phyloP scores from a whole-genome alignment of 257 asterid species.

The Solanum medicagineum region DNA sequence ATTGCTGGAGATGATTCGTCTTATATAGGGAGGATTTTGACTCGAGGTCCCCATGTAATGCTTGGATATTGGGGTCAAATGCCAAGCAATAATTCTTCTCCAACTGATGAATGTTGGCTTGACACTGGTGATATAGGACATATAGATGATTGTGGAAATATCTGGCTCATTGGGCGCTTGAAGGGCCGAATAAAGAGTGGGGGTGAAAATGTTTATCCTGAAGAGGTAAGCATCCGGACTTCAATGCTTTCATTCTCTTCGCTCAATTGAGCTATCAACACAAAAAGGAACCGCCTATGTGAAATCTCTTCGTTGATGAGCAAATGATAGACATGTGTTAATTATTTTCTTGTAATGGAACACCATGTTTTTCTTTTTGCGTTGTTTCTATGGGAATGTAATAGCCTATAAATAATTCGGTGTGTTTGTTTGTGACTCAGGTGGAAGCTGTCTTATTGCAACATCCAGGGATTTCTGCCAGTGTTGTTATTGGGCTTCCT shows the following conservation, averaged over 20 bases:
- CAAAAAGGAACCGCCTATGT: not conserved
- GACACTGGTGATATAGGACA: constrained; percentile 87
- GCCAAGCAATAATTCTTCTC: constrained; percentile 13
- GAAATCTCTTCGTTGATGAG: not conserved
- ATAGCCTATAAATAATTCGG: not conserved
- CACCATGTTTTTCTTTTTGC: not conserved
- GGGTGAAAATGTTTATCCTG: constrained; percentile 85
- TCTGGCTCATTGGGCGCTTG: constrained; percentile 82
- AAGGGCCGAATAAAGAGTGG: constrained; percentile 84
- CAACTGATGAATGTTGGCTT: constrained; percentile 39
- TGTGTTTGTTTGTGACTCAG: constrained; percentile 20
- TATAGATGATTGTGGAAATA: constrained; percentile 56
- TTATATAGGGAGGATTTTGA: constrained; percentile 44
- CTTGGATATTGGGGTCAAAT: constrained; percentile 72
- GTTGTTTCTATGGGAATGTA: not conserved
- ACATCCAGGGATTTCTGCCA: constrained; percentile 58
- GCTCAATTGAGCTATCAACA: not conserved
- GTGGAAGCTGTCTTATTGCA: constrained; percentile 59
- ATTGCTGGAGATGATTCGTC: constrained; percentile 26
- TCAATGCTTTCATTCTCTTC: not conserved
- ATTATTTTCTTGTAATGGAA: not conserved
- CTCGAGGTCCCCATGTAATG: constrained; percentile 86
- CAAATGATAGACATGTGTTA: not conserved
- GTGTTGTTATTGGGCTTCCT: constrained; percentile 60
- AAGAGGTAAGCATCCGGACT: constrained; percentile 40